Conservation (phyloP, 176 grass and related monocot genomes). For the Paspalum notatum region DNA sequence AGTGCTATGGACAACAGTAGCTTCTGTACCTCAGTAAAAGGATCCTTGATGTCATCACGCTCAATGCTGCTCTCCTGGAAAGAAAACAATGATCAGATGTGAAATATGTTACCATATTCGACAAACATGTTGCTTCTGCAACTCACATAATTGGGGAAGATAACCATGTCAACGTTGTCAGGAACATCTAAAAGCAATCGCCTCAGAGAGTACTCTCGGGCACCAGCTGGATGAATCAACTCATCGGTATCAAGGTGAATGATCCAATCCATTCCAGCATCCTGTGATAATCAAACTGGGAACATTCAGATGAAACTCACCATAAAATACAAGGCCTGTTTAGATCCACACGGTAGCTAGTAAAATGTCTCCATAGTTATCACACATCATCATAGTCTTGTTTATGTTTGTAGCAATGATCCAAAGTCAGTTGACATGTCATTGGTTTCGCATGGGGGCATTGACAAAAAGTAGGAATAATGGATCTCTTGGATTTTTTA, state of each 20-base stretch:
- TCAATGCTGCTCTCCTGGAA: slow-evolving; percentile 95
- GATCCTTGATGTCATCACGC: slow-evolving; percentile 94
- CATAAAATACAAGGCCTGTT: slow-evolving; percentile 13
- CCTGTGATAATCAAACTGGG: slow-evolving; percentile 48
- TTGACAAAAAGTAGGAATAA: not conserved
- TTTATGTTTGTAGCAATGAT: slow-evolving; percentile 1
- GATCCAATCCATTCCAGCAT: slow-evolving; percentile 92
- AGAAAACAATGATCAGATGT: slow-evolving; percentile 43
- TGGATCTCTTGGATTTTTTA: slow-evolving; percentile 8
- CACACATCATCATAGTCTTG: not conserved
- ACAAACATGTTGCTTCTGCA: not conserved
- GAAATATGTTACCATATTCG: slow-evolving; percentile 34
- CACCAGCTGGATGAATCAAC: slow-evolving; percentile 91
- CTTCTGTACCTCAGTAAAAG: slow-evolving; percentile 89
- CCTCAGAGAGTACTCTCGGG: slow-evolving; percentile 84
- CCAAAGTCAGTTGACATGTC: not conserved
- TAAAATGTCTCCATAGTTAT: slow-evolving; percentile 8
- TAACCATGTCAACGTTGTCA: slow-evolving; percentile 99
- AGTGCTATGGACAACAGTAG: not conserved
- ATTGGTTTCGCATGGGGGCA: not conserved
- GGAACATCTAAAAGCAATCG: slow-evolving; percentile 92
- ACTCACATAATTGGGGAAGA: slow-evolving; percentile 99
- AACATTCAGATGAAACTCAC: slow-evolving; percentile 33
- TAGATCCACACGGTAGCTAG: slow-evolving; percentile 2
- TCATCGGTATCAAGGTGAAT: slow-evolving; percentile 99